phyloP scores from a whole-genome alignment of 306 rosid species.

The Trifolium dubium region DNA sequence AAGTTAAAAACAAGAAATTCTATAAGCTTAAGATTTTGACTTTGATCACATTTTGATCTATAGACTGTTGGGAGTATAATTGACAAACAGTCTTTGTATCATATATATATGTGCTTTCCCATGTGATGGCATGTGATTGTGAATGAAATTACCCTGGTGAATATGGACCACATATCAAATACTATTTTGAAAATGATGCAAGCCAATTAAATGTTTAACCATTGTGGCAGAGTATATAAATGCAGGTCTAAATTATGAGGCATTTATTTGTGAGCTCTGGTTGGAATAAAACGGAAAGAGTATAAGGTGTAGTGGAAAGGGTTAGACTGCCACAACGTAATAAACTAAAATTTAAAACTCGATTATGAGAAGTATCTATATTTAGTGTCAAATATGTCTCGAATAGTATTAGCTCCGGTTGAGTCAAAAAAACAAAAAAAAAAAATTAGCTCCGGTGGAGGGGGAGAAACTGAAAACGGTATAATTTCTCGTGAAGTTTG shows the following conservation, averaged over 20 bases:
- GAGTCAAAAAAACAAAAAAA: too few species aligned
- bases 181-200: background rate
- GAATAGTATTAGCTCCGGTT: too few species aligned
- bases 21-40: constrained; percentile 1
- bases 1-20: constrained; percentile 1
- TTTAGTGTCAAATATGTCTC: background rate
- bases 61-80: background rate
- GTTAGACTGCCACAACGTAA: too few species aligned
- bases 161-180: constrained; percentile 21
- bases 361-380: background rate
- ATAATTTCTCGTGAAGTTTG: background rate
- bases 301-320: too few species aligned
- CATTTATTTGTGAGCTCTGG: too few species aligned
- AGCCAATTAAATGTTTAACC: constrained; percentile 2
- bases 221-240: too few species aligned
- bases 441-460: too few species aligned
- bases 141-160: background rate
- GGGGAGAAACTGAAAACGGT: too few species aligned
- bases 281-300: too few species aligned
- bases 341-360: too few species aligned
- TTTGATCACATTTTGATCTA: constrained; percentile 4
- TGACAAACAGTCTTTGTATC: background rate
- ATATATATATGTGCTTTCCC: background rate
- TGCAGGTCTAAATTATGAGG: too few species aligned
- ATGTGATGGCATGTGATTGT: constrained; percentile 39